Base-by-base conservation (phyloP, 768 basidiomycete species). In the Suillus spraguei region DNA sequence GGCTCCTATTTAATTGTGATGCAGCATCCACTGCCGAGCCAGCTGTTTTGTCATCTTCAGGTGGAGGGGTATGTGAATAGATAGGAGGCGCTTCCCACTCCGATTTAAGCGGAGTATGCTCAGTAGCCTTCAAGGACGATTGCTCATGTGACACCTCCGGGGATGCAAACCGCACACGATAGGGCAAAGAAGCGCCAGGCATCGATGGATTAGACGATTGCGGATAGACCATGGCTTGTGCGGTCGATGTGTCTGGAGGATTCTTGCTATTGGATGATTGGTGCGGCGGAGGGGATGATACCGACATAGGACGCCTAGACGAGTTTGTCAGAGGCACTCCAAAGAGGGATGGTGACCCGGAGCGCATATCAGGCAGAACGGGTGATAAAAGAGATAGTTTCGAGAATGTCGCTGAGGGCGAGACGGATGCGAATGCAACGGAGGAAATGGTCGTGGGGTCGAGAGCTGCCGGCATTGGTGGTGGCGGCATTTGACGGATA, bases 331-430 rank as follows among this genome's bases (percentile, higher is more conserved):
- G 71, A 63, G 14, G 60, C 42, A 38, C 60, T 17, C 55, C 55
- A 39, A 28, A 56, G 22, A 56, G 55, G 14, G 55, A 56, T 24
- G 55, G 61, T 13, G 68, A 46, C 14, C 59, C 60, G 24, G 47
- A 50, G 33, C 63, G 64, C 35, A 62, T 62, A 56, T 66, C 63
- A 60, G 36, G 22, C 36, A 17, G 22, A 14, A 75, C 63, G 58
- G 79, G 77, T 52, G 75, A 75, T 67, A 82, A 66, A 65, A 86
- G 63, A 2, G 86, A 85, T 44, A 87, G 75, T 58, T 81, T 82
- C 52, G 86, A 81, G 64, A 87, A 87, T 0, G 83, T 77, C 4
- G 75, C 71, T 0, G 85, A 79, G 1, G 84, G 84, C 0, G 85
- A 85, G 3, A 71, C 69, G 3, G 64, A 65, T n/a, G 72, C 55